phyloP scores from a whole-genome alignment of 179 eudicot genomes.

The Beta macrorhiza region DNA sequence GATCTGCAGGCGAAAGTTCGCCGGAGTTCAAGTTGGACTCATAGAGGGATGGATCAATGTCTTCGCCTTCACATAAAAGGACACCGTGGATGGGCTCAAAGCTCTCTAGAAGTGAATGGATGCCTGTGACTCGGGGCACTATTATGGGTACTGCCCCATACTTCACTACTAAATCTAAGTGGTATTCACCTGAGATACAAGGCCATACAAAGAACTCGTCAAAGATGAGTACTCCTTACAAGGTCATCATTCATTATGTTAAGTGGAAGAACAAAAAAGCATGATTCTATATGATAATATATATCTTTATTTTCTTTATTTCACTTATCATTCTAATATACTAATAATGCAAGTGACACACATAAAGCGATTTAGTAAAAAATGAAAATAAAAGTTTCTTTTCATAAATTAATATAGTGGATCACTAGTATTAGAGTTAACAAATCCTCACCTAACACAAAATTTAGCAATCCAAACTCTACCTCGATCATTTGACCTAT shows the following conservation, averaged over 20 bases:
- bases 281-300: too few species aligned
- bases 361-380: too few species aligned
- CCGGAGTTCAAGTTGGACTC: conserved; percentile 36
- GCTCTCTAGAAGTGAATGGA: conserved; percentile 60
- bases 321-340: too few species aligned
- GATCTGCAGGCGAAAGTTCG: conserved; percentile 49
- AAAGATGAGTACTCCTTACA: not conserved
- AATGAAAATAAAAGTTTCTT: too few species aligned
- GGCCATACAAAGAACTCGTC: not conserved
- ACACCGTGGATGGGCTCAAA: conserved; percentile 97
- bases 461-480: not conserved
- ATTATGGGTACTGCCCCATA: conserved; percentile 92
- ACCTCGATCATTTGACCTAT: too few species aligned
- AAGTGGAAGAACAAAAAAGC: too few species aligned
- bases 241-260: too few species aligned
- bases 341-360: too few species aligned
- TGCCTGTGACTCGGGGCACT: conserved; percentile 82
- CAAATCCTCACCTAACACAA: not conserved
- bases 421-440: too few species aligned
- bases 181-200: conserved; percentile 70
- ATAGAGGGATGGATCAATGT: conserved; percentile 74
- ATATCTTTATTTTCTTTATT: too few species aligned
- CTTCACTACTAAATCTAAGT: conserved; percentile 71
- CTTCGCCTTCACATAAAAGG: conserved; percentile 90
- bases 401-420: too few species aligned